Evolutionary conservation across 2,329 filamentous ascomycete genomes (phyloP).

Genomic region (Dothidotthia symphoricarpi): DNA sequence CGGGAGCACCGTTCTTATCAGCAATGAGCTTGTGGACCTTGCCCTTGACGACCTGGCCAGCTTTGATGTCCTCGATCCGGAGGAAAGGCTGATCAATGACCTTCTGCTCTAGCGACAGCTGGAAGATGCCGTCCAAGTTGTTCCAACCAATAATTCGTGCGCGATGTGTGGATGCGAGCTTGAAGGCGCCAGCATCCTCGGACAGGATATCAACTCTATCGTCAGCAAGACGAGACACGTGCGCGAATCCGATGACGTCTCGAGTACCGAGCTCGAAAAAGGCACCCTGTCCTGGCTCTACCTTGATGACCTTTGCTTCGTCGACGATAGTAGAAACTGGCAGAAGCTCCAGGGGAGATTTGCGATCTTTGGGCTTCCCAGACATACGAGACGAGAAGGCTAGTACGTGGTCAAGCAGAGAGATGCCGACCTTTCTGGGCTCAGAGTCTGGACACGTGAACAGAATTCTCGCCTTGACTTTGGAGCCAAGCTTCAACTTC

Average conservation of each 20-base stretch:
- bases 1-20: slow-evolving; percentile 72
- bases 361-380: slow-evolving; percentile 42
- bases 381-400: slow-evolving; percentile 54
- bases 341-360: slow-evolving; percentile 59
- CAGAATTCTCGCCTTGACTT: slow-evolving; percentile 80
- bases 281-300: slow-evolving; percentile 76
- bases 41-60: slow-evolving; percentile 78
- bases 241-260: slow-evolving; percentile 79
- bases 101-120: slow-evolving; percentile 78
- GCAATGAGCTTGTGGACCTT: slow-evolving; percentile 82
- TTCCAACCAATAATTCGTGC: slow-evolving; percentile 86
- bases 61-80: slow-evolving; percentile 81
- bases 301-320: slow-evolving; percentile 73
- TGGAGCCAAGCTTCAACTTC: slow-evolving; percentile 79
- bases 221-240: slow-evolving; percentile 90
- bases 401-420: slow-evolving; percentile 79
- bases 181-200: slow-evolving; percentile 72
- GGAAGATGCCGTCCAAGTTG: slow-evolving; percentile 77
- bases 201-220: slow-evolving; percentile 82
- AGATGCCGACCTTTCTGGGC: slow-evolving; percentile 81
- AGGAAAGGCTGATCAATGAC: slow-evolving; percentile 86
- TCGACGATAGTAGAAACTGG: slow-evolving; percentile 74
- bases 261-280: slow-evolving; percentile 71
- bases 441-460: slow-evolving; percentile 81
- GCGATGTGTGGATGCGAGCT: slow-evolving; percentile 73